Evolutionary conservation across 805 yeast species (phyloP).

Genomic region (Brettanomyces bruxellensis): DNA sequence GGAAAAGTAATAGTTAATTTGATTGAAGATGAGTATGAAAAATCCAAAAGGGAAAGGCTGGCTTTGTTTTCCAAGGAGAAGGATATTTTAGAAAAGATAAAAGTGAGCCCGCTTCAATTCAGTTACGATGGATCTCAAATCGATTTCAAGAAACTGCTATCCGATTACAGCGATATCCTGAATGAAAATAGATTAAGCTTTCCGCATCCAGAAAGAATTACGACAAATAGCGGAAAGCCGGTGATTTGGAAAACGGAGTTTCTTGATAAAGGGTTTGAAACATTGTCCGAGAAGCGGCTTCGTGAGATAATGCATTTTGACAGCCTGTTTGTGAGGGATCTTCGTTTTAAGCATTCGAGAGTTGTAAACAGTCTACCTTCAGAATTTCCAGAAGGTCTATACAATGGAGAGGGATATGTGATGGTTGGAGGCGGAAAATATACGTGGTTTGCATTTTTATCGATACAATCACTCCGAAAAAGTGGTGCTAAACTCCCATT

Average conservation of each 20-base stretch:
- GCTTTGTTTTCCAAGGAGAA: background rate
- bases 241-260: slow-evolving; percentile 14
- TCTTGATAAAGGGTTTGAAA: slow-evolving; percentile 11
- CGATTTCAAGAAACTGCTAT: slow-evolving; percentile 6
- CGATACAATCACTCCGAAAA: slow-evolving; percentile 32
- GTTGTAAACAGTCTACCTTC: slow-evolving; percentile 39
- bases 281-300: slow-evolving; percentile 4
- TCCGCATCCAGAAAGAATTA: slow-evolving; percentile 13
- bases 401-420: slow-evolving; percentile 25
- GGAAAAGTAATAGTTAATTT: slow-evolving; percentile 4
- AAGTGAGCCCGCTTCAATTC: background rate
- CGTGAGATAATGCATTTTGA: slow-evolving; percentile 18
- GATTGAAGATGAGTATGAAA: slow-evolving; percentile 7
- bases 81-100: background rate
- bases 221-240: slow-evolving; percentile 13
- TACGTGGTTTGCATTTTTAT: slow-evolving; percentile 31
- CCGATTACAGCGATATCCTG: slow-evolving; percentile 6
- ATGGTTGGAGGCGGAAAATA: slow-evolving; percentile 37
- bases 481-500: slow-evolving; percentile 33
- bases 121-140: background rate
- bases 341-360: slow-evolving; percentile 37
- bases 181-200: slow-evolving; percentile 4
- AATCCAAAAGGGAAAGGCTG: slow-evolving; percentile 4
- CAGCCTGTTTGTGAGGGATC: slow-evolving; percentile 32
- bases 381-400: slow-evolving; percentile 17